Percentiles rank a stretch among this genome's conserved stretches.
These are phyloP conservation scores for Fusarium verrucosum DNA, from an alignment of 2,329 filamentous ascomycete species.

Conservation along the genomic window DNA sequence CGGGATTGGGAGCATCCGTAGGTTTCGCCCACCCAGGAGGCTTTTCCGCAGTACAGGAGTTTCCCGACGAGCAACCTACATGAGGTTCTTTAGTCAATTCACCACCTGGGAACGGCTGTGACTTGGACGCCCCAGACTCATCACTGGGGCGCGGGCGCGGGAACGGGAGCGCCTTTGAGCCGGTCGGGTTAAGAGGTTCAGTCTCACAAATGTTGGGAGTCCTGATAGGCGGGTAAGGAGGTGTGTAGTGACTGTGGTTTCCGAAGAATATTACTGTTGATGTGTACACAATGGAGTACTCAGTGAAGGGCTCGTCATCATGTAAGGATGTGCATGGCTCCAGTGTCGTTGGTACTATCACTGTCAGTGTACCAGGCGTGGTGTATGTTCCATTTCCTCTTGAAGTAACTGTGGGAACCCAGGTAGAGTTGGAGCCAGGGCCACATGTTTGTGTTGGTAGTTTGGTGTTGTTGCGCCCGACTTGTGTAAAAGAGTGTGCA, in stretches of 20 bases:
- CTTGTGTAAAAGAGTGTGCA: constrained; percentile 3
- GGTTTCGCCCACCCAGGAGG: constrained; percentile 8
- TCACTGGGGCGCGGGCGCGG: background rate
- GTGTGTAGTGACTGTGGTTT: constrained; percentile 57
- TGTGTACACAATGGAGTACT: constrained; percentile 59
- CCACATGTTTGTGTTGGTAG: background rate
- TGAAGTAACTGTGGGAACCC: constrained; percentile 20
- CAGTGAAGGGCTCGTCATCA: constrained; percentile 47
- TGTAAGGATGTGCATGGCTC: constrained; percentile 49
- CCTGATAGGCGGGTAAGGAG: constrained; percentile 54
- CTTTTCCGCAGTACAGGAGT: constrained; percentile 5
- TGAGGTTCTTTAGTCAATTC: constrained; percentile 24
- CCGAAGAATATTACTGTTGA: constrained; percentile 60
- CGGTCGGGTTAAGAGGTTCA: background rate
- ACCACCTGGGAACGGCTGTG: background rate
- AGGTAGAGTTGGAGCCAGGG: background rate
- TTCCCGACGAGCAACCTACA: constrained; percentile 5
- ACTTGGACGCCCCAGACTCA: background rate
- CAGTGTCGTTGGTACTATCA: constrained; percentile 27
- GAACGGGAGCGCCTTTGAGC: background rate
- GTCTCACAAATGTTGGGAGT: constrained; percentile 53
- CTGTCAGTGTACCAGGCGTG: constrained; percentile 13
- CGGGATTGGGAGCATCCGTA: background rate
- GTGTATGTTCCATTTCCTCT: constrained; percentile 29
- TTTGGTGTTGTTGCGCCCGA: constrained; percentile 11